Evolutionary conservation across 2,329 filamentous ascomycete species (phyloP), one percentile per base, ranked within the genome.

Genomic region (Sphaerostilbella broomeana): DNA sequence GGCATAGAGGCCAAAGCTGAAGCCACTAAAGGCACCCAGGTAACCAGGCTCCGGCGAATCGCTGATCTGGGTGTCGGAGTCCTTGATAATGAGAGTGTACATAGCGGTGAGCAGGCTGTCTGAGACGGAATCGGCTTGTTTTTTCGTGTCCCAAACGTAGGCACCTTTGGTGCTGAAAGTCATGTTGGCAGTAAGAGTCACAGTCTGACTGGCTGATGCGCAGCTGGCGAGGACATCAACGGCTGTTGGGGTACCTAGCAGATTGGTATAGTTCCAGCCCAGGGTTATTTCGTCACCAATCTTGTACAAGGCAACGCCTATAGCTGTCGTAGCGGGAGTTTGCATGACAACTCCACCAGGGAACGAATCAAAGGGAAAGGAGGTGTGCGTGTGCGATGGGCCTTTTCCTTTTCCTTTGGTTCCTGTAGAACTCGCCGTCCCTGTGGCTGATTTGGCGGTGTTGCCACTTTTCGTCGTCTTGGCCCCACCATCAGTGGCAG

Each of bases 221-320:
- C 73, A 78, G 47, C 72, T 75, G 22, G 77, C 65, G 42, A 79
- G 57, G 11, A 82, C 64, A 47, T 82, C 75, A 42, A 83, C 54
- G 27, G 75, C 77, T 3, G 73, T 77, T 2, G 79, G 79, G 1
- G 66, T 72, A 18, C 63, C 75, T 40, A 68, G 64, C 20, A 83
- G 57, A 30, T 70, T 71, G 4, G 79, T 82, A 63, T 81, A 82
- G 61, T 81, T 81, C 77, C 77, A 83, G 32, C 61, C 69, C 59
- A 74, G 77, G 11, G 75, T 81, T 29, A 80, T 63, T 30, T 64
- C 64, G 52, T 79, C 70, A 45, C 74, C 72, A 45, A 81, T 76
- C 53, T 76, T 76, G 67, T 75, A 80, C 27, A 78, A 65, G 43
- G 70, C 64, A 8, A 67, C 64, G 18, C 65, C 63, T 4, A 59